phyloP scores from a whole-genome alignment of 2,329 filamentous ascomycete genomes.

The Magnaporthiopsis incrustans region DNA sequence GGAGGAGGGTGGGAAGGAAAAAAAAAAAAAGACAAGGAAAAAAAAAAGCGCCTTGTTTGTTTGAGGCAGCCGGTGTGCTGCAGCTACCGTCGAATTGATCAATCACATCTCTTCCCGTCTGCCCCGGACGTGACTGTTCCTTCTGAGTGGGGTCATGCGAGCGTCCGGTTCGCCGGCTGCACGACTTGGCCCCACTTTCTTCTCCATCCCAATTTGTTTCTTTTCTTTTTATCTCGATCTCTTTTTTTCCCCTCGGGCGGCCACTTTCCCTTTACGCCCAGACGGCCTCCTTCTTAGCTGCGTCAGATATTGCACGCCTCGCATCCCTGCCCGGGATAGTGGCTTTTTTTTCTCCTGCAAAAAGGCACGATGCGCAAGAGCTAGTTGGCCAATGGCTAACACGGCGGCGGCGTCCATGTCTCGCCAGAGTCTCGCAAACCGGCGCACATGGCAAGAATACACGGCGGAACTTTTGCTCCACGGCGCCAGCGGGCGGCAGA shows the following conservation, averaged over 20 bases:
- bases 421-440: not conserved
- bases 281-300: not conserved
- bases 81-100: not conserved
- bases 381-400: not conserved
- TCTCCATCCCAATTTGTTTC: not conserved
- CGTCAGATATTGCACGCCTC: not conserved
- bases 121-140: not conserved
- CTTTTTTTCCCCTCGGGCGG: not conserved
- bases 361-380: not conserved
- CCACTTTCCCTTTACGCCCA: not conserved
- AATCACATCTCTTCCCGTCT: not conserved
- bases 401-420: too few species aligned
- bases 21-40: not conserved
- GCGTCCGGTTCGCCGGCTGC: not conserved
- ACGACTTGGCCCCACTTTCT: not conserved
- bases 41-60: not conserved
- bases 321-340: too few species aligned
- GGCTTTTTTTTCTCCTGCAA: not conserved
- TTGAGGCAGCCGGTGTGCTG: not conserved
- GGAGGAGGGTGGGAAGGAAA: too few species aligned
- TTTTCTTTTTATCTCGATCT: not conserved
- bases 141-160: not conserved
- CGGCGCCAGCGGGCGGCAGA: too few species aligned
- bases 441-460: too few species aligned
- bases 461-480: too few species aligned